Percentiles rank a stretch among this genome's conserved stretches.
phyloP scores from a whole-genome alignment of 495 filamentous ascomycete species.

The Opeltia flavorubescens region DNA sequence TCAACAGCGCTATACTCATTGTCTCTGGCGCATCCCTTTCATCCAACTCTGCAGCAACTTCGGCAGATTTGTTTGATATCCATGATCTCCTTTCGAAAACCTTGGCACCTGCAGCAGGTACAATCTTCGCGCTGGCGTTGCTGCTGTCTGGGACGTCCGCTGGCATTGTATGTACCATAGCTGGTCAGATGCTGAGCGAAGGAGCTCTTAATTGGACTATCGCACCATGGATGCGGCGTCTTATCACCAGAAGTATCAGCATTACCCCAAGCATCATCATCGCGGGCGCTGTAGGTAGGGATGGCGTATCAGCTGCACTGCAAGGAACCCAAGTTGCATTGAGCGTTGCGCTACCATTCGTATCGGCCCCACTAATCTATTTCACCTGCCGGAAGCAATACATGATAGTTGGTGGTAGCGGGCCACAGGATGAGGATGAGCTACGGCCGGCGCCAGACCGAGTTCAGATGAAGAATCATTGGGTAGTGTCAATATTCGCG shows the following conservation, averaged over 20 bases:
- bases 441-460: constrained; percentile 18
- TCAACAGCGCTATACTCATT: constrained; percentile 84
- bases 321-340: constrained; percentile 70
- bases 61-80: constrained; percentile 71
- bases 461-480: constrained; percentile 48
- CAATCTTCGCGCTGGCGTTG: constrained; percentile 64
- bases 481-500: constrained; percentile 38
- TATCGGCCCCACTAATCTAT: constrained; percentile 70
- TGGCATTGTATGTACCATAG: constrained; percentile 72
- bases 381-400: constrained; percentile 72
- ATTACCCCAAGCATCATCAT: constrained; percentile 75
- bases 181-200: constrained; percentile 72
- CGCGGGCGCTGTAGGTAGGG: constrained; percentile 57
- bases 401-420: constrained; percentile 50
- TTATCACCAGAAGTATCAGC: constrained; percentile 57
- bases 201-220: constrained; percentile 61
- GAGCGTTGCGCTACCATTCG: constrained; percentile 68
- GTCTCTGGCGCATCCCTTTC: constrained; percentile 71
- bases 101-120: constrained; percentile 57
- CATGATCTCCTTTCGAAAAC: constrained; percentile 56
- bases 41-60: constrained; percentile 34
- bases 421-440: constrained; percentile 12
- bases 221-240: constrained; percentile 54
- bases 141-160: constrained; percentile 65
- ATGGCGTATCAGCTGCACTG: constrained; percentile 58